phyloP scores from a whole-genome alignment of 108 stramenopile genomes.

The Tribonema minus region DNA sequence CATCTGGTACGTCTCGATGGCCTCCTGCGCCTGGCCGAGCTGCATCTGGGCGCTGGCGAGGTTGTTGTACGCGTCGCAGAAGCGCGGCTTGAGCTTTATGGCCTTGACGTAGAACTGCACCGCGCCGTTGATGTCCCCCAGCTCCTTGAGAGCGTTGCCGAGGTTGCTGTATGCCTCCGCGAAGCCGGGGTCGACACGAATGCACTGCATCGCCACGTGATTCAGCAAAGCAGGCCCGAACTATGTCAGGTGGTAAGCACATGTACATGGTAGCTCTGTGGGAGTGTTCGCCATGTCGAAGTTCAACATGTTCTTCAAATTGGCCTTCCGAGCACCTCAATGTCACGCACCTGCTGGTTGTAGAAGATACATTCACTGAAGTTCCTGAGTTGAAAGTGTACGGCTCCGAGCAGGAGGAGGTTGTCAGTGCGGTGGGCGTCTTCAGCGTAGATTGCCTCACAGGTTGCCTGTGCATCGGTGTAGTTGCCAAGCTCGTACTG shows the following conservation, averaged over 20 bases:
- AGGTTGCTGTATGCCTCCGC: constrained; percentile 65
- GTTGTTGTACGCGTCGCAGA: constrained; percentile 67
- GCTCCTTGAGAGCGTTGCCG: constrained; percentile 64
- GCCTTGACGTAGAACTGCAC: constrained; percentile 60
- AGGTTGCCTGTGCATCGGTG: constrained; percentile 27
- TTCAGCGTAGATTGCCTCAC: constrained; percentile 51
- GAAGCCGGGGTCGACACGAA: constrained; percentile 56
- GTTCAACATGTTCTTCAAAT: background rate
- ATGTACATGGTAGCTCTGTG: background rate
- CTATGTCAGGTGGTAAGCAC: background rate
- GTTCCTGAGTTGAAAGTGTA: constrained; percentile 62
- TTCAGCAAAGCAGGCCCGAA: too few relatives aligned
- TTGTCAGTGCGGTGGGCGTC: constrained; percentile 56
- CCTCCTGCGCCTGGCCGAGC: constrained; percentile 45
- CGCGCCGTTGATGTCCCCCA: constrained; percentile 59
- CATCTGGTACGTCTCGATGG: constrained; percentile 64
- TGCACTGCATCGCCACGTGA: too few relatives aligned
- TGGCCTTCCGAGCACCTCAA: background rate
- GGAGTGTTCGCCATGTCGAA: background rate
- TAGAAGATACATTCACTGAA: constrained; percentile 60
- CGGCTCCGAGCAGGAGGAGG: constrained; percentile 61
- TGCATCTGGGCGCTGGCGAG: constrained; percentile 63
- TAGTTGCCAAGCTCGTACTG: constrained; percentile 4
- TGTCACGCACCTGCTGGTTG: constrained; percentile 47
- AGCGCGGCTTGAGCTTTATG: constrained; percentile 64